Conservation (phyloP, 2,329 filamentous ascomycete genomes). For the Xylaria sp. region DNA sequence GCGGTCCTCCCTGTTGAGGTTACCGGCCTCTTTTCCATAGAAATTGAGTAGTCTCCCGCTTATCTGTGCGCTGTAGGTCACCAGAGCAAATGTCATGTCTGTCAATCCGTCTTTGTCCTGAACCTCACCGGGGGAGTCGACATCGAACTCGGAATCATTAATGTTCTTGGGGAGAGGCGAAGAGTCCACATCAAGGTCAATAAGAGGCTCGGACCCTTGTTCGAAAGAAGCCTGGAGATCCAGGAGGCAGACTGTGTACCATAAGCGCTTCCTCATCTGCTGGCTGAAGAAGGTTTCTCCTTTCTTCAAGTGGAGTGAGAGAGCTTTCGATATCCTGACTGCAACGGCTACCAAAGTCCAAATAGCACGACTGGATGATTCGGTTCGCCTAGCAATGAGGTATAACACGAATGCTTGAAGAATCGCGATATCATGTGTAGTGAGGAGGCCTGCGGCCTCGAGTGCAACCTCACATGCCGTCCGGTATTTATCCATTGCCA, state of each 20-base stretch:
- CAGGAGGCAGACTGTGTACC: slow-evolving; percentile 30
- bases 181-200: slow-evolving; percentile 17
- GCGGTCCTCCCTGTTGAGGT: slow-evolving; percentile 10
- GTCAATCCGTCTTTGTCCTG: slow-evolving; percentile 28
- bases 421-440: slow-evolving; percentile 32
- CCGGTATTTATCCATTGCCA: slow-evolving; percentile 15
- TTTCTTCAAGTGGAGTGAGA: slow-evolving; percentile 23
- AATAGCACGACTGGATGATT: slow-evolving; percentile 32
- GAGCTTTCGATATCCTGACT: slow-evolving; percentile 33
- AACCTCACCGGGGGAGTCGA: slow-evolving; percentile 11
- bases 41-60: slow-evolving; percentile 27
- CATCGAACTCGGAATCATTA: slow-evolving; percentile 34
- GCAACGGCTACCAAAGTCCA: slow-evolving; percentile 37
- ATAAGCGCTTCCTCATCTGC: slow-evolving; percentile 27
- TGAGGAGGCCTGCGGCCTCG: slow-evolving; percentile 27
- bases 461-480: slow-evolving; percentile 27
- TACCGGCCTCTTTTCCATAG: background rate
- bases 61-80: slow-evolving; percentile 31
- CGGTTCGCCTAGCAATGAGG: slow-evolving; percentile 31
- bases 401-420: slow-evolving; percentile 38
- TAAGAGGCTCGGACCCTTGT: slow-evolving; percentile 28
- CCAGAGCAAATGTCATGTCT: slow-evolving; percentile 35
- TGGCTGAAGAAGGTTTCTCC: slow-evolving; percentile 25
- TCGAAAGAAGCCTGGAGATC: slow-evolving; percentile 27
- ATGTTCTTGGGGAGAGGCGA: slow-evolving; percentile 23